Evolutionary conservation across 1,284 basidiomycete genomes (phyloP), one percentile per base, ranked within the genome.

Genomic region (Puccinia triticina): DNA sequence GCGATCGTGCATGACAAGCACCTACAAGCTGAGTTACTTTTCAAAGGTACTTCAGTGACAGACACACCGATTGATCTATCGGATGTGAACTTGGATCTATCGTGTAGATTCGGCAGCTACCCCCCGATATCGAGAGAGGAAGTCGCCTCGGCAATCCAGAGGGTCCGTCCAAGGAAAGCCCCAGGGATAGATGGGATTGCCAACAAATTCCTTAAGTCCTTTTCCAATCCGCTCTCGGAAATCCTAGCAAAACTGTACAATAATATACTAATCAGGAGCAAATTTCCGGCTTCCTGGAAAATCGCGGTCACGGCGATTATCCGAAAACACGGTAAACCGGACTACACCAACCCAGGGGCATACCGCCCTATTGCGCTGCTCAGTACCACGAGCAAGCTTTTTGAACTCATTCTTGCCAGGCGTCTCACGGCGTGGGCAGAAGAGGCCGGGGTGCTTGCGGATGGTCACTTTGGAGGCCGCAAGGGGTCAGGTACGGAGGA

Each of bases 341-440:
- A 43, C 12, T 43, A 43, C 40, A 43, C 40, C 40, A 43, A 43
- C 40, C 40, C 40, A 4, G 32, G 23, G 21, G 34, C 75, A 11
- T 77, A 77, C 43, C 16, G 57, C 8, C 75, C 75, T 2, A 77
- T 77, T 14, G 75, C 57, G 11, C 75, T 77, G 4, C 37, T 66
- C 14, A 77, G 59, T 10, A 29, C n/a, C 0, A 40, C 26, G 46
- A 57, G 75, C 4, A 77, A 77, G 26, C 10, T 77, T 29, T 66
- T 77, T 2, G 40, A 77, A 66, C 23, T 46, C 2, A 8, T 77
- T 2, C 37, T 77, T 21, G 61, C 53, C 4, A 0, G n/a, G 0
- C 14, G 40, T 5, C 5, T 77, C 1, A 77, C 75, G 1, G 57
- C 5, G 2, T 77, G 75, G 75, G 75, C 75, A 3, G 59, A 77